Base-by-base conservation (phyloP, 2,329 filamentous ascomycete genomes). In the Colletotrichum neosansevieriae region DNA sequence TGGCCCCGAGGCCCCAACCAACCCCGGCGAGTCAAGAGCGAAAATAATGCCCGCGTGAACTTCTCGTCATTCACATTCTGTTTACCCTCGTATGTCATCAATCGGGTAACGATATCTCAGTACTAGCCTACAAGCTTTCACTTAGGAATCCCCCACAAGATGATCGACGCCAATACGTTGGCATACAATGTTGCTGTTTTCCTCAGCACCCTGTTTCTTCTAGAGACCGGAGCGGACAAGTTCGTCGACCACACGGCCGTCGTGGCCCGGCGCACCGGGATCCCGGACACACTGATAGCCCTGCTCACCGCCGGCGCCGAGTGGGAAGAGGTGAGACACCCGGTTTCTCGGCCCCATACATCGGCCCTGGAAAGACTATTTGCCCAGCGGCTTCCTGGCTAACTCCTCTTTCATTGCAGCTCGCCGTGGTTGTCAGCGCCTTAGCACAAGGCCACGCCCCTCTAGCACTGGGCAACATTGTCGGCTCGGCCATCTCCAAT, bases 401-500 rank as follows among this genome's bases (percentile, higher is more conserved):
- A 84, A 60, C 34, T 15, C 19, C 4, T 21, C 15, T 6, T 38
- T 13, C 3, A 0, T 34, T 19, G 7, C 32, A 60, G 58, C 45
- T 60, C 45, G 58, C 58, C 10, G 58, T 88, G 0, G 81, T 87
- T 2, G 71, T 85, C 11, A 81, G 82, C 19, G 80, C 83, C 9
- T 76, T 87, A 36, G 76, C 80, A 3, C 83, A 82, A 59, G 75
- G 79, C 32, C 83, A 81, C 24, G 78, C 80, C 1, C 80, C 84
- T 1, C 76, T 87, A 7, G 85, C 85, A 10, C 72, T 87, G 0
- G 85, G 85, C n/a, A 88, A 87, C 68, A 79, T 87, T 56, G 73
- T 87, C 68, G 85, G 85, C n/a, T 85, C 84, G 17, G 78, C 80
- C 40, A 84, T 88, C 51, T 86, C 85, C 57, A 87, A 87, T 62